Evolutionary conservation across 768 basidiomycete genomes (phyloP), one percentile per base, ranked within the genome.

Genomic region (Naematelia aurantialba): DNA sequence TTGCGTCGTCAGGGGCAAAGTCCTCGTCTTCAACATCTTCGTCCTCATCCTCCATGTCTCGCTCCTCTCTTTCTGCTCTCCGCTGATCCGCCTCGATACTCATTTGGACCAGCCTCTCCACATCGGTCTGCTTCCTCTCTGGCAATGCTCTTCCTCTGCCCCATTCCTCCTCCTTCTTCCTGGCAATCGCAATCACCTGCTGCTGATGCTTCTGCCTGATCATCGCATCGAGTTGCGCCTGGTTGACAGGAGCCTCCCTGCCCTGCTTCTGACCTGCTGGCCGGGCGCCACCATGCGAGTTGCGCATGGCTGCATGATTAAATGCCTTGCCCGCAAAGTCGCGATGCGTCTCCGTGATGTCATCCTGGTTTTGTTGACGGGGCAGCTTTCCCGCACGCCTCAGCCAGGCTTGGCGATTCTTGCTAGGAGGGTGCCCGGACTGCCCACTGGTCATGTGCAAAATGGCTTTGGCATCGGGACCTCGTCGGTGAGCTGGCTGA

Each of bases 191-290:
- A 1, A 17, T n/a, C 2, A 58, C 59, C 52, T 68, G 68, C 27
- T 46, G 42, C 21, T 50, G 57, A 62, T 66, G 63, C 3, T 26
- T 24, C 10, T 3, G 42, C 21, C 52, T 45, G 39, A 66, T 54
- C 22, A 25, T 27, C 21, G 27, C 27, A 1, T 55, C 52, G n/a
- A 68, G 17, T 29, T 60, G 44, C 8, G 55, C 34, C 17, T 34
- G 26, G 21, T 51, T 46, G 29, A 69, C 22, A 1, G 54, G 24
- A 10, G 42, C 39, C 21, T 70, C 68, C 24, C 68, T 45, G 2
- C 66, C 66, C 11, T 57, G 44, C 26, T 68, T 70, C 39, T 62
- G 59, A 5, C 63, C 69, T n/a, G 49, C 62, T 10, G 68, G 66
- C 39, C 42, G 57, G 1, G 64, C 24, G 12, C 68, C 71, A 10